Evolutionary conservation across 2,329 filamentous ascomycete species (phyloP).

Genomic region (Aaosphaeria pasadenensis): DNA sequence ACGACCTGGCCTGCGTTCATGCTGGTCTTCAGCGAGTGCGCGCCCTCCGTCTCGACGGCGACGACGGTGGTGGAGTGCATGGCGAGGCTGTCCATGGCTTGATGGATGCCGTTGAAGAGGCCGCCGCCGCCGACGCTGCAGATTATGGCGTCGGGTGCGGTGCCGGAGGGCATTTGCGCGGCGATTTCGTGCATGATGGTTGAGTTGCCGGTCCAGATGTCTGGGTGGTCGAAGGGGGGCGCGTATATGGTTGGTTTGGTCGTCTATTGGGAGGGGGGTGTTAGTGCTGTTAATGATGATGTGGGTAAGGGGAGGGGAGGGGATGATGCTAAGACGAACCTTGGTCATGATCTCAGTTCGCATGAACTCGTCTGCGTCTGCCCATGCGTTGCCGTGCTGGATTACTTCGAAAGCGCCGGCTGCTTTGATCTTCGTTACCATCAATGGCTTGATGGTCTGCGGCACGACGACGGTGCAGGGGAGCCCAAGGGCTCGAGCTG

Average conservation of each 20-base stretch:
- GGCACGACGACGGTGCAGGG: slow-evolving; percentile 77
- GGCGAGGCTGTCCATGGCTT: slow-evolving; percentile 57
- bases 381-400: slow-evolving; percentile 65
- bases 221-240: slow-evolving; percentile 66
- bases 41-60: slow-evolving; percentile 73
- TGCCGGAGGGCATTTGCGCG: slow-evolving; percentile 39
- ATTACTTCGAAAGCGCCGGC: slow-evolving; percentile 68
- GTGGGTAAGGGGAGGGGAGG: neutral
- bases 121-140: slow-evolving; percentile 81
- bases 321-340: slow-evolving; percentile 7
- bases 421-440: slow-evolving; percentile 67
- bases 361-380: slow-evolving; percentile 67
- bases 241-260: slow-evolving; percentile 54
- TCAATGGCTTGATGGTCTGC: slow-evolving; percentile 60
- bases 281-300: slow-evolving; percentile 31
- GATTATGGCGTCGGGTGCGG: slow-evolving; percentile 65
- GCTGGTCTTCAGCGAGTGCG: slow-evolving; percentile 65
- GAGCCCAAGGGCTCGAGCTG: slow-evolving; percentile 61
- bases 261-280: slow-evolving; percentile 26
- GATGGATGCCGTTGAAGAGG: slow-evolving; percentile 71
- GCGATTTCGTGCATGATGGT: slow-evolving; percentile 56
- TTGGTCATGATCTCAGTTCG: slow-evolving; percentile 53
- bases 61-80: slow-evolving; percentile 51
- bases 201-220: slow-evolving; percentile 65
- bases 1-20: slow-evolving; percentile 56